A percentile compares a stretch with the other conserved stretches of the same genome.
Conservation (phyloP, 2,329 filamentous ascomycete species). For the Thielaviopsis ethacetica region DNA sequence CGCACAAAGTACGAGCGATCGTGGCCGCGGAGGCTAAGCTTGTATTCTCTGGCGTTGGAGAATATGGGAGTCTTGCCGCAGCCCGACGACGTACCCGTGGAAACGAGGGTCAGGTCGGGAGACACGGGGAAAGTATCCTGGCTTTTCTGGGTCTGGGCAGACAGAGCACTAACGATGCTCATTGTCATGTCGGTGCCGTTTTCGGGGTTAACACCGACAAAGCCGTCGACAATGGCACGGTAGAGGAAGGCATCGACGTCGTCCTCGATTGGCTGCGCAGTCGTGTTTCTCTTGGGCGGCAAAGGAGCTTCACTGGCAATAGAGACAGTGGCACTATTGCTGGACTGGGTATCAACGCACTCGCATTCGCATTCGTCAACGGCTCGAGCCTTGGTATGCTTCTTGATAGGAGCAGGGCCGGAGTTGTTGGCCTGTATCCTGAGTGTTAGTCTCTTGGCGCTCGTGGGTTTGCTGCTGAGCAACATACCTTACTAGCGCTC, state of each 20-base stretch:
- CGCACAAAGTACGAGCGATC: conserved; percentile 22
- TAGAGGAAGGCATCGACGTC: neutral
- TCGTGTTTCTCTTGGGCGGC: neutral
- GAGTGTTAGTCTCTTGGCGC: neutral
- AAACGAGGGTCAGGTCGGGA: neutral
- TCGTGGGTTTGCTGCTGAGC: neutral
- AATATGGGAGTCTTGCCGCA: conserved; percentile 20
- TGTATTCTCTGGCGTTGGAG: conserved; percentile 18
- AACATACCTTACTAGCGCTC: neutral
- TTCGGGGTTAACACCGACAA: neutral
- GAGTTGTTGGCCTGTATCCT: neutral
- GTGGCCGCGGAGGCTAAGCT: conserved; percentile 22
- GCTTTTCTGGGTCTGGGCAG: neutral
- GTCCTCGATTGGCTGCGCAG: neutral
- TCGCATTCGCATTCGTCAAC: neutral
- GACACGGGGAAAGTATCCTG: neutral
- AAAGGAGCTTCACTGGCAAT: neutral
- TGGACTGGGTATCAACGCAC: neutral
- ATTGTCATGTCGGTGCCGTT: neutral
- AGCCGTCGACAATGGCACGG: neutral
- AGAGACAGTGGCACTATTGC: neutral
- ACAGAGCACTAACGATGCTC: neutral
- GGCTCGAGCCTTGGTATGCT: neutral
- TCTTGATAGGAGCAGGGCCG: neutral
- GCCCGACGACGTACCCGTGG: conserved; percentile 12